Evolutionary conservation across 2,329 filamentous ascomycete species (phyloP).

Genomic region (Epichloe uncinata): DNA sequence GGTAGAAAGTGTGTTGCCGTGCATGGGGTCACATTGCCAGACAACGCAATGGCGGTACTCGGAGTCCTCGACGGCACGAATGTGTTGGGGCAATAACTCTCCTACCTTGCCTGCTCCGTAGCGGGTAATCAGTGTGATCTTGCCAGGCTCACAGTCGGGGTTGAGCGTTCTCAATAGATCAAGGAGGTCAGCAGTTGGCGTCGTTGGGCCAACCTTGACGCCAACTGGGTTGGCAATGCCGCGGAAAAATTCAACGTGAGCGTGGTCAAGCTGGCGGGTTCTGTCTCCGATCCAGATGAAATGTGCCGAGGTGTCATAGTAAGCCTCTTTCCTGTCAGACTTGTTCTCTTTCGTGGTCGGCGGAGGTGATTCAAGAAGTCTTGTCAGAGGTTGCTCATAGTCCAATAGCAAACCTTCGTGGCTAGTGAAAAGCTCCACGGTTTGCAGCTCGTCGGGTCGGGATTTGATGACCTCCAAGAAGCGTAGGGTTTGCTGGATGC

Average conservation of each 20-base stretch:
- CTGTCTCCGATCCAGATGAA: constrained; percentile 98
- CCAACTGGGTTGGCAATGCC: constrained; percentile 93
- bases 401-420: constrained; percentile 90
- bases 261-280: constrained; percentile 83
- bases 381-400: constrained; percentile 82
- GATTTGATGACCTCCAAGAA: constrained; percentile 94
- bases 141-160: constrained; percentile 67
- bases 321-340: constrained; percentile 37
- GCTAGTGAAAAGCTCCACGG: constrained; percentile 88
- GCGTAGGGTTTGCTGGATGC: constrained; percentile 78
- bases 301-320: constrained; percentile 90
- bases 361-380: constrained; percentile 51
- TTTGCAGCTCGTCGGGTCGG: constrained; percentile 70
- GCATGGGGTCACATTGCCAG: constrained; percentile 99
- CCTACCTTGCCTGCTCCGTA: constrained; percentile 74
- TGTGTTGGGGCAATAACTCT: constrained; percentile 67
- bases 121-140: constrained; percentile 90
- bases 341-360: constrained; percentile 12
- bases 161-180: constrained; percentile 75
- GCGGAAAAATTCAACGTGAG: constrained; percentile 94
- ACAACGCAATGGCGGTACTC: constrained; percentile 57
- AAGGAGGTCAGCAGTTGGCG: constrained; percentile 62
- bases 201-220: constrained; percentile 87
- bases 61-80: constrained; percentile 73
- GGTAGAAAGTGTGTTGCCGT: constrained; percentile 65